phyloP scores from a whole-genome alignment of 2,329 filamentous ascomycete species.

The Fusarium sp. region DNA sequence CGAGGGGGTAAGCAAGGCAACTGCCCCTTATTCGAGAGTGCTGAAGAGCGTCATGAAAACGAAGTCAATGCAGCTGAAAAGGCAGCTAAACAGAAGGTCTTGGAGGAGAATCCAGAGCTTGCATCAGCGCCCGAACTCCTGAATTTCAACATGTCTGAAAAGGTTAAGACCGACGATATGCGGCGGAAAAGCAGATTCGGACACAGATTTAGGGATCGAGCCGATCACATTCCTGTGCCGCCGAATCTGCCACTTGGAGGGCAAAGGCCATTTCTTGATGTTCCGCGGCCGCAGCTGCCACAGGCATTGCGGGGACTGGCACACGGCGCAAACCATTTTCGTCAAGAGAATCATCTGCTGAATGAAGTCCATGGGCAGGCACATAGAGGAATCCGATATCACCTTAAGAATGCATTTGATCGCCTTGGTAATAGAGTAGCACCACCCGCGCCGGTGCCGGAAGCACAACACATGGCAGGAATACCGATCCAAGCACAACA shows the following conservation, averaged over 20 bases:
- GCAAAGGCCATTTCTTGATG: neutral
- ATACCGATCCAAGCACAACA: neutral
- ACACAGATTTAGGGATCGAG: neutral
- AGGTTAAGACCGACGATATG: slow-evolving; percentile 57
- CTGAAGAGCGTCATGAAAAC: slow-evolving; percentile 67
- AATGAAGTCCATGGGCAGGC: neutral
- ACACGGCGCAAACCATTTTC: neutral
- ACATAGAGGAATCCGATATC: neutral
- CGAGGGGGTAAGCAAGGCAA: slow-evolving; percentile 61
- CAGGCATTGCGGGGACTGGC: neutral
- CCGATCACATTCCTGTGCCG: neutral
- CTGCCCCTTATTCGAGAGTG: slow-evolving; percentile 75
- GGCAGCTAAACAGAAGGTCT: slow-evolving; percentile 64
- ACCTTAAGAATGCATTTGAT: neutral
- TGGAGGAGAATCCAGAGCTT: slow-evolving; percentile 70
- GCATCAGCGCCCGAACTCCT: slow-evolving; percentile 60
- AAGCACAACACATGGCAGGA: neutral
- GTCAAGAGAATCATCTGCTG: neutral
- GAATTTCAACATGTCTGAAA: slow-evolving; percentile 67
- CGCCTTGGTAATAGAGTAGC: neutral
- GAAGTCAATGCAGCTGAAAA: slow-evolving; percentile 73
- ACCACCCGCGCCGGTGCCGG: neutral
- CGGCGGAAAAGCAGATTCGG: slow-evolving; percentile 29
- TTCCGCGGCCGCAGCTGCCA: neutral
- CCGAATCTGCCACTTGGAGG: neutral